A percentile compares a stretch with the other conserved stretches of the same genome.
Conservation (phyloP, 2,329 filamentous ascomycete species). For the Cladosporium halotolerans region DNA sequence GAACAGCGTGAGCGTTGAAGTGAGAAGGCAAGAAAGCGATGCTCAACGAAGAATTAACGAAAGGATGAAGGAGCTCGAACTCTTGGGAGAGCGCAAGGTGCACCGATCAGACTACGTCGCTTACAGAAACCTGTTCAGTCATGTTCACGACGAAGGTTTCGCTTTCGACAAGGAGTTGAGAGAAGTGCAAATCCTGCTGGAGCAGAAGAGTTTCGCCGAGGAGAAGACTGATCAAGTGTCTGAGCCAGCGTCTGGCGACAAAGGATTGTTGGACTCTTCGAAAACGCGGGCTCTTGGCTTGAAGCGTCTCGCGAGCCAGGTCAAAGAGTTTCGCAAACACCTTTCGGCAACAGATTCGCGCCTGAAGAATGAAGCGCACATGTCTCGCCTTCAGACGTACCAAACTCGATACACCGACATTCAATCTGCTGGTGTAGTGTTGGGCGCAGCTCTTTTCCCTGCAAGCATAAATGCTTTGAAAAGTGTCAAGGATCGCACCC, state of each 20-base stretch:
- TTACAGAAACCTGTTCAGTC: background rate
- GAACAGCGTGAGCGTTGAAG: background rate
- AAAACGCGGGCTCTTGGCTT: too few relatives aligned
- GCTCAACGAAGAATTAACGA: background rate
- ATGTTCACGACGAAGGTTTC: background rate
- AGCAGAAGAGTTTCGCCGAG: background rate
- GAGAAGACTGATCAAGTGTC: background rate
- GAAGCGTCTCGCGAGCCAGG: background rate
- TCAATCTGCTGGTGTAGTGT: background rate
- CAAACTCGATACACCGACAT: background rate
- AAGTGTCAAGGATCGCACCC: background rate
- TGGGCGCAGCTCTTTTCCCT: background rate
- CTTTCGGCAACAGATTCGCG: background rate
- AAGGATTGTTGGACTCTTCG: too few relatives aligned
- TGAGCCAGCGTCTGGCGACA: too few relatives aligned
- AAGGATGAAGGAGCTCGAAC: background rate
- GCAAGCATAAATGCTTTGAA: background rate
- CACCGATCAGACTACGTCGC: background rate
- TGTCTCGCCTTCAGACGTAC: background rate
- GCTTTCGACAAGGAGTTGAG: background rate
- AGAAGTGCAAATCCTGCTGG: background rate
- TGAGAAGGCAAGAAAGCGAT: background rate
- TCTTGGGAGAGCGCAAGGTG: background rate
- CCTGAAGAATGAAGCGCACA: background rate
- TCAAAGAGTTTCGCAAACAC: background rate